A percentile compares a stretch with the other conserved stretches of the same genome.
These are phyloP conservation scores for Diaporthe eres DNA, from an alignment of 2,329 filamentous ascomycete species.

Conservation along the genomic window DNA sequence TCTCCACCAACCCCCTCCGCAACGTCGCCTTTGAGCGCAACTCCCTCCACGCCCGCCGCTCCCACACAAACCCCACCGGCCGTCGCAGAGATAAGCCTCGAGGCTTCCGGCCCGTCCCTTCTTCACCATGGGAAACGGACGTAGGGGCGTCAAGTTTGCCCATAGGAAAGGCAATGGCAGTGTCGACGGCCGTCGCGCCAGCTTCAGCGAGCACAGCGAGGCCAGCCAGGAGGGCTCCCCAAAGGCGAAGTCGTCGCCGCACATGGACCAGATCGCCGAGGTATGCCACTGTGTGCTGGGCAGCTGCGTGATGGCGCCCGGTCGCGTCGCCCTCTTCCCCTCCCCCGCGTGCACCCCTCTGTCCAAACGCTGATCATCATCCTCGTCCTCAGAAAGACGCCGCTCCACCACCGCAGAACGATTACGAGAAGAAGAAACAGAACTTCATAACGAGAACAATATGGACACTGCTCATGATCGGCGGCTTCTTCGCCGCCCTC, in stretches of 20 bases:
- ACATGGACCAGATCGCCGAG: slow-evolving; percentile 57
- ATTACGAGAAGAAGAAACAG: slow-evolving; percentile 99
- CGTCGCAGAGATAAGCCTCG: neutral
- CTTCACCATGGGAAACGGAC: slow-evolving; percentile 52
- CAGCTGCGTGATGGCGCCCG: neutral
- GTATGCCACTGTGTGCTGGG: slow-evolving; percentile 43
- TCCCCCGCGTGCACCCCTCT: neutral
- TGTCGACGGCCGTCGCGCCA: slow-evolving; percentile 73
- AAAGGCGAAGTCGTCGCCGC: slow-evolving; percentile 48
- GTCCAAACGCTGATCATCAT: slow-evolving; percentile 43
- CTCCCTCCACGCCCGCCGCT: neutral
- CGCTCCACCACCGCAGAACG: slow-evolving; percentile 63
- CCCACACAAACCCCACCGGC: neutral
- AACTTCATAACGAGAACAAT: slow-evolving; percentile 97
- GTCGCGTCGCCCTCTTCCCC: slow-evolving; percentile 30
- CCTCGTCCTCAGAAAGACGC: slow-evolving; percentile 56
- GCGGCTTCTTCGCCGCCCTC: slow-evolving; percentile 89
- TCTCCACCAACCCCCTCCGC: slow-evolving; percentile 8
- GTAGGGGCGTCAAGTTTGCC: slow-evolving; percentile 70
- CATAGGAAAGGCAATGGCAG: slow-evolving; percentile 63
- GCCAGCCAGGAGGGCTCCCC: slow-evolving; percentile 71
- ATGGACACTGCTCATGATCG: slow-evolving; percentile 99
- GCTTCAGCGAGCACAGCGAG: slow-evolving; percentile 80
- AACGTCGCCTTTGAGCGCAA: slow-evolving; percentile 22
- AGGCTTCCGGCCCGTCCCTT: neutral